Evolutionary conservation across 2,329 filamentous ascomycete species (phyloP).

Genomic region (Mariannaea elegans): DNA sequence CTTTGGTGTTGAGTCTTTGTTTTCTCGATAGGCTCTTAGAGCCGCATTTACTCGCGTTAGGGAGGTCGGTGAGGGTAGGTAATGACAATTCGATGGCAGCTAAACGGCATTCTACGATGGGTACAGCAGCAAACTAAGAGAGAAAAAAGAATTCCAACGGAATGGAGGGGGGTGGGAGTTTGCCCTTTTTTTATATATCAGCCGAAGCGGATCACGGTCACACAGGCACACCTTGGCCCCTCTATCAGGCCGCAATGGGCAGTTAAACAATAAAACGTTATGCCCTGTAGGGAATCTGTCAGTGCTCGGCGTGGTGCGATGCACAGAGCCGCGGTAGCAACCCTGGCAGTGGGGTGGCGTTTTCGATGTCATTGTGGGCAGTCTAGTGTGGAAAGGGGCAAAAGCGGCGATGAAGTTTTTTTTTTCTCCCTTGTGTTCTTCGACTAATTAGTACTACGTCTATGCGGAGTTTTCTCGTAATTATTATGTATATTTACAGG

Average conservation of each 20-base stretch:
- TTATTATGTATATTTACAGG: background rate
- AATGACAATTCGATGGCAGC: conserved; percentile 2
- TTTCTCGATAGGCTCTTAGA: conserved; percentile 11
- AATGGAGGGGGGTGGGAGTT: background rate
- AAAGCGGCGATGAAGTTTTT: conserved; percentile 2
- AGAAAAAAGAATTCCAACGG: background rate
- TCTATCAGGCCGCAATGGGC: conserved; percentile 5
- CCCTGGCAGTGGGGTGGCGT: background rate
- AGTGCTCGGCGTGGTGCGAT: conserved; percentile 16
- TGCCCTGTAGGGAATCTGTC: conserved; percentile 12
- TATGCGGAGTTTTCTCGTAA: background rate
- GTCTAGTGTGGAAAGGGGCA: conserved; percentile 15
- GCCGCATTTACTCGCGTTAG: conserved; percentile 16
- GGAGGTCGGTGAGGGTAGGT: conserved; percentile 13
- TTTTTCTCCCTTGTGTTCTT: background rate
- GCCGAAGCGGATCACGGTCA: background rate
- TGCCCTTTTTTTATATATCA: background rate
- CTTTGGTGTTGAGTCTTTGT: background rate
- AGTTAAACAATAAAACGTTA: background rate
- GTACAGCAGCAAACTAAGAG: background rate
- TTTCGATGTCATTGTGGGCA: conserved; percentile 25
- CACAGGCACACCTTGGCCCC: background rate
- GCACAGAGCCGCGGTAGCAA: background rate
- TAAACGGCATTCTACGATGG: conserved; percentile 15
- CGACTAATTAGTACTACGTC: conserved; percentile 9